Percentiles rank a stretch among this genome's conserved stretches.
These are phyloP conservation scores for Phytopythium ostracodes DNA, from an alignment of 352 stramenopile genomes.

Conservation along the genomic window DNA sequence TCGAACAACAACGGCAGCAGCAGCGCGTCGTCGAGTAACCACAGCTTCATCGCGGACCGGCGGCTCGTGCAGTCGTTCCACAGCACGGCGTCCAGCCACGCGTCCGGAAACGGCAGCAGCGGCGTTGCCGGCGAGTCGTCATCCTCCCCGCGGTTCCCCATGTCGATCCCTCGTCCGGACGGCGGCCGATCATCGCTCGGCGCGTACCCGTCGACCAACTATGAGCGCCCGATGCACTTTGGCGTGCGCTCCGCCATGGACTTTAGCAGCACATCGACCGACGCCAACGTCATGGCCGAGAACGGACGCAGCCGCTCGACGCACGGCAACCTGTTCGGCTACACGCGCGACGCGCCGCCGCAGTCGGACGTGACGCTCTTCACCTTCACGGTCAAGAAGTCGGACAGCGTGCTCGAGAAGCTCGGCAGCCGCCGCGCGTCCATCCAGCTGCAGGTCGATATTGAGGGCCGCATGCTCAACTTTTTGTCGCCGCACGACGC, in stretches of 20 bases:
- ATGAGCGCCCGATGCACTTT: constrained; percentile 31
- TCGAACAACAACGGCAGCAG: constrained; percentile 11
- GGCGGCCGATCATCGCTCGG: constrained; percentile 40
- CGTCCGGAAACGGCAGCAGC: constrained; percentile 7
- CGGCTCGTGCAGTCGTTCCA: constrained; percentile 17
- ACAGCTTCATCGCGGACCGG: neutral
- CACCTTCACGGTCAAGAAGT: constrained; percentile 86
- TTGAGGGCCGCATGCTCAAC: constrained; percentile 80
- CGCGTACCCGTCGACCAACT: constrained; percentile 19
- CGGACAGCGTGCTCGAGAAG: constrained; percentile 79
- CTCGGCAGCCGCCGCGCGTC: constrained; percentile 77
- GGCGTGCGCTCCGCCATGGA: constrained; percentile 26
- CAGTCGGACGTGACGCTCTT: constrained; percentile 75
- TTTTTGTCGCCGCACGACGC: constrained; percentile 75
- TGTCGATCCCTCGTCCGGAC: constrained; percentile 55
- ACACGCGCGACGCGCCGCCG: constrained; percentile 32
- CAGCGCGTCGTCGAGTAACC: neutral
- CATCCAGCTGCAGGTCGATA: constrained; percentile 81
- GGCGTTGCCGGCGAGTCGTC: constrained; percentile 9
- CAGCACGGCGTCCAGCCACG: constrained; percentile 4
- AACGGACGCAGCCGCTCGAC: constrained; percentile 63
- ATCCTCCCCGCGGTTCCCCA: constrained; percentile 43
- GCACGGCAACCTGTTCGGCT: constrained; percentile 78
- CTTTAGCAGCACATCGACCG: constrained; percentile 11
- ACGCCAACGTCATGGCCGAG: constrained; percentile 47